Conservation (phyloP, 306 rosid species). For the Ziziphus jujuba region DNA sequence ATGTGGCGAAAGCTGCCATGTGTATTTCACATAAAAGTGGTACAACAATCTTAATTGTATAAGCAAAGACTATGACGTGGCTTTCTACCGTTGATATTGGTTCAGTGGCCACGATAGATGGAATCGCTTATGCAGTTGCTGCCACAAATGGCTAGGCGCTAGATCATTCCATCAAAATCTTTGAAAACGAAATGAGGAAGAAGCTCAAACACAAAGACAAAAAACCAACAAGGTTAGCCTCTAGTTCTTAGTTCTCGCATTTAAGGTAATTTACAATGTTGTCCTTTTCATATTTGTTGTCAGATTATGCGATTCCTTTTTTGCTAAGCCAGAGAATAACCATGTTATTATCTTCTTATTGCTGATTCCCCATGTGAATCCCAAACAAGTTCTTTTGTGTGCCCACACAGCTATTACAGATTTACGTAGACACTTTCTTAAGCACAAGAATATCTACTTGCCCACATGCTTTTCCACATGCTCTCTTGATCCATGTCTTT, state of each 20-base stretch:
- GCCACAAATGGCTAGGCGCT: slow-evolving; percentile 3
- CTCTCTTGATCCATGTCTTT: too few relatives aligned
- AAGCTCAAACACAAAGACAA: slow-evolving; percentile 17
- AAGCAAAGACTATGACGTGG: too few relatives aligned
- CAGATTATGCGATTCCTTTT: background rate
- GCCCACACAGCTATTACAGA: slow-evolving; percentile 25
- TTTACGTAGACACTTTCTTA: background rate
- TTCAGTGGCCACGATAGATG: background rate
- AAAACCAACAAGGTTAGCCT: slow-evolving; percentile 1
- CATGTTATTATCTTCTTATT: background rate
- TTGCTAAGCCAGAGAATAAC: background rate
- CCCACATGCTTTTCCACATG: slow-evolving; percentile 58
- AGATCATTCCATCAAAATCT: background rate
- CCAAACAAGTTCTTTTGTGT: slow-evolving; percentile 29
- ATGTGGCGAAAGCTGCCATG: background rate
- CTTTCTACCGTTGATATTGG: background rate
- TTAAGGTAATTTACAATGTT: background rate
- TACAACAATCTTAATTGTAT: too few relatives aligned
- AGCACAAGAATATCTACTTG: slow-evolving; percentile 24
- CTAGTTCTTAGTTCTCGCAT: background rate
- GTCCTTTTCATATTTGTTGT: background rate
- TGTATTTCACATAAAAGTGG: too few relatives aligned
- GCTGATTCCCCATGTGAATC: slow-evolving; percentile 44
- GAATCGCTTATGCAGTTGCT: background rate
- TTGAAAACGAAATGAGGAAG: slow-evolving; percentile 11